Conservation (phyloP, 2,329 filamentous ascomycete species). For the Aureobasidium uvarum region DNA sequence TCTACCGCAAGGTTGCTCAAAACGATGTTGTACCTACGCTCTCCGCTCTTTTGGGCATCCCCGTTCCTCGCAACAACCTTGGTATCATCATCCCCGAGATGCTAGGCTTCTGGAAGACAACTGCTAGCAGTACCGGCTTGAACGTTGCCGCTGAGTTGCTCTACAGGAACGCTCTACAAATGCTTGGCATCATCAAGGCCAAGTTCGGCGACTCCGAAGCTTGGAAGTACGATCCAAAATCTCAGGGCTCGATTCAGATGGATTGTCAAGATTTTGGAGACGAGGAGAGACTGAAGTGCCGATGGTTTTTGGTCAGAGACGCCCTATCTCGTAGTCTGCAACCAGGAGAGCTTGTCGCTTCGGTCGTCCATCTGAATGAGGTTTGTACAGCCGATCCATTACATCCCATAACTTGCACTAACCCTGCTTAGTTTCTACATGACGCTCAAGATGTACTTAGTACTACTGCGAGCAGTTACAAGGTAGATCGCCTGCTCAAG, state of each 20-base stretch:
- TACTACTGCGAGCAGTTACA: conserved; percentile 88
- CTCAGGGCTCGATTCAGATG: neutral
- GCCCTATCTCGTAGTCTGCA: neutral
- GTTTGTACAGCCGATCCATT: neutral
- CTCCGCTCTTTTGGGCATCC: conserved; percentile 81
- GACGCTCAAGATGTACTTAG: conserved; percentile 78
- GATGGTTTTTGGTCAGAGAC: conserved; percentile 55
- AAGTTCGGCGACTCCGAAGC: conserved; percentile 57
- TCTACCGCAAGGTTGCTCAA: conserved; percentile 83
- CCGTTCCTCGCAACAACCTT: conserved; percentile 83
- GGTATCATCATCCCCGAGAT: conserved; percentile 82
- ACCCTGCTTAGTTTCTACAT: conserved; percentile 57
- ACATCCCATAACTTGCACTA: conserved; percentile 6
- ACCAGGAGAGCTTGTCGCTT: conserved; percentile 1
- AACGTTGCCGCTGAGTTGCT: conserved; percentile 62
- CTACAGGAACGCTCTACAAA: conserved; percentile 74
- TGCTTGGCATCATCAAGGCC: conserved; percentile 71
- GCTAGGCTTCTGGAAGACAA: conserved; percentile 65
- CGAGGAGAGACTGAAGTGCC: conserved; percentile 58
- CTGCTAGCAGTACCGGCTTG: conserved; percentile 23
- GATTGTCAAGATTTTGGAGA: conserved; percentile 31
- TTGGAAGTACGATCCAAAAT: conserved; percentile 9
- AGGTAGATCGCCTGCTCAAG: conserved; percentile 60
- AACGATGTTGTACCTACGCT: conserved; percentile 91
- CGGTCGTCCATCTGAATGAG: neutral